Evolutionary conservation across 2,329 filamentous ascomycete species (phyloP).

Genomic region (Fusarium sp.): DNA sequence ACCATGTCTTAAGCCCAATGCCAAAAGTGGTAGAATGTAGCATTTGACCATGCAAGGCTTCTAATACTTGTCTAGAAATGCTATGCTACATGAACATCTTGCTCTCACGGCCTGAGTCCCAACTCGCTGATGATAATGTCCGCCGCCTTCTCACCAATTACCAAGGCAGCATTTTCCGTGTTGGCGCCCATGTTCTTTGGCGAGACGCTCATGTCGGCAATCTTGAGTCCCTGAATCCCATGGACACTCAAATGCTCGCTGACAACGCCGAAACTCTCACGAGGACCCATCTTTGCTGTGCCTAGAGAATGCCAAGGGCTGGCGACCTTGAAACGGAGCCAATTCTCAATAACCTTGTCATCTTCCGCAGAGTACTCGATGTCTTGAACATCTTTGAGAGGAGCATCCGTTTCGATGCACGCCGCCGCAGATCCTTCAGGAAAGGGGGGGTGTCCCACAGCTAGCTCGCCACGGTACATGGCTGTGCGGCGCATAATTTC

Average conservation of each 20-base stretch:
- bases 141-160: slow-evolving; percentile 60
- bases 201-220: slow-evolving; percentile 53
- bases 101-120: neutral
- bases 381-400: neutral
- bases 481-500: slow-evolving; percentile 69
- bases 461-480: slow-evolving; percentile 62
- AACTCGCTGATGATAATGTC: slow-evolving; percentile 49
- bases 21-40: neutral
- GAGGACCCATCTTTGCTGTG: neutral
- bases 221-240: slow-evolving; percentile 53
- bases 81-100: neutral
- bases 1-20: neutral
- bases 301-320: neutral
- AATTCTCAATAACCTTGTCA: neutral
- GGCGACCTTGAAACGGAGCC: neutral
- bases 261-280: neutral
- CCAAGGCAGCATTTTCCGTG: slow-evolving; percentile 59
- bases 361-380: neutral
- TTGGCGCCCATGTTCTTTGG: slow-evolving; percentile 58
- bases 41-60: neutral
- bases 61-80: neutral
- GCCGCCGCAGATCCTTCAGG: slow-evolving; percentile 43
- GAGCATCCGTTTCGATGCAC: neutral
- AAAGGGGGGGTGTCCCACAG: slow-evolving; percentile 58
- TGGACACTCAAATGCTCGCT: slow-evolving; percentile 29